These are phyloP conservation scores for Raphanus hybrid DNA, from an alignment of 441 rosid genomes.

Conservation along the genomic window DNA sequence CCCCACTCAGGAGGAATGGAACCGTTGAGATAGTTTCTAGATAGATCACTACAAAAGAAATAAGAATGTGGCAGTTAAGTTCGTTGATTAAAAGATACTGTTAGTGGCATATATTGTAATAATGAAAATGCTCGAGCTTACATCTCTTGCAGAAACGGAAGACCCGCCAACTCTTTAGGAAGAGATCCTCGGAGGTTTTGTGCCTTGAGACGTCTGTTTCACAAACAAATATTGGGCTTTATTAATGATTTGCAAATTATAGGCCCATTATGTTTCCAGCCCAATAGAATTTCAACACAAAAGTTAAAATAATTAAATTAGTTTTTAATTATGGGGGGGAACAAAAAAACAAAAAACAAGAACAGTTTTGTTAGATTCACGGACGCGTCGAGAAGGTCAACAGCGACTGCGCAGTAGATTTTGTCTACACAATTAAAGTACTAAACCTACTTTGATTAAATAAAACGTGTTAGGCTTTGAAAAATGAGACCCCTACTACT, in stretches of 20 bases:
- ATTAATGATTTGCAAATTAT: background rate
- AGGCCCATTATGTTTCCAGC: conserved; percentile 13
- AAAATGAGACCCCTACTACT: too few relatives aligned
- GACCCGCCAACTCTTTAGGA: conserved; percentile 50
- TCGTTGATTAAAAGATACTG: background rate
- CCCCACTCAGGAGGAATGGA: conserved; percentile 65
- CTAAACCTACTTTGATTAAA: too few relatives aligned
- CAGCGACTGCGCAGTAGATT: background rate
- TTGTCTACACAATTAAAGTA: background rate
- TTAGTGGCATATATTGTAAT: background rate
- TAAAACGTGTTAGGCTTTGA: too few relatives aligned
- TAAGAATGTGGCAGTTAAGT: conserved; percentile 19
- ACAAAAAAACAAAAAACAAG: background rate
- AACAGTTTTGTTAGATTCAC: background rate
- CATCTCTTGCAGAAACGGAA: conserved; percentile 56
- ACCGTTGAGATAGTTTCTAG: conserved; percentile 66
- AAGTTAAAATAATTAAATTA: background rate
- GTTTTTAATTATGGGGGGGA: background rate
- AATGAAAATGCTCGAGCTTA: too few relatives aligned
- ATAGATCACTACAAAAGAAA: conserved; percentile 50
- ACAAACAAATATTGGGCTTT: background rate
- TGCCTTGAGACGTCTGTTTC: conserved; percentile 50
- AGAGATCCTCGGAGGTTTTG: conserved; percentile 54
- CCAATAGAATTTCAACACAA: background rate
- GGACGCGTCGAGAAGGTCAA: background rate